Base-by-base conservation (phyloP, 495 filamentous ascomycete species). In the Talaromyces adpressus region DNA sequence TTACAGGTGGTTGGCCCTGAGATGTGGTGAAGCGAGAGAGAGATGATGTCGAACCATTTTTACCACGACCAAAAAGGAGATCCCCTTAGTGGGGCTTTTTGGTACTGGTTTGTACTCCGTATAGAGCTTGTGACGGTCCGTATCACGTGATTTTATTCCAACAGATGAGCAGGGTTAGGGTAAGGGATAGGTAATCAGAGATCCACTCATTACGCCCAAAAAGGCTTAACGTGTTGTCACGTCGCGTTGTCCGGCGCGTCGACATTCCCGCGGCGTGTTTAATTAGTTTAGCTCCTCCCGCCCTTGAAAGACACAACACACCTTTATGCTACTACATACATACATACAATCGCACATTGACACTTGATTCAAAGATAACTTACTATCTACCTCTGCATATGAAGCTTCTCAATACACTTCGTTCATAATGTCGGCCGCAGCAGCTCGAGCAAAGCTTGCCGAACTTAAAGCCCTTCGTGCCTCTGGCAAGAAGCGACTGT, bases 401-500 rank as follows among this genome's bases (percentile, higher is more conserved):
- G 39, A 49, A 61, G 47, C 54, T 39, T 57, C 39, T 32, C 32
- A 49, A 20, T n/a, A 67, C 64, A 69, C 23, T 59, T 20, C 9
- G 45, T 32, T 53, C 47, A 68, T 61, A 67, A 80, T 80, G 78
- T 68, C 75, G 67, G 67, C 27, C 27, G 27, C 27, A 27, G 27
- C 77, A 52, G 66, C 69, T 64, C 41, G 54, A 49, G 76, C 73
- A n/a, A 78, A 70, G 61, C 69, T 95, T 71, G 92, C 89, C 32
- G 90, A 97, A 81, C 83, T 97, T 57, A 84, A 84, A 67, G 91
- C 90, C 70, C 84, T 98, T 61, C 90, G 91, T 62, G 87, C 90
- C 68, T 83, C 93, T 11, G 94, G 94, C 71, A 96, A 96, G 79
- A 97, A 91, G 72, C 87, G 89, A 62, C 83, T 93, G 36, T 88